Base-by-base conservation (phyloP, 2,329 filamentous ascomycete genomes). In the Hysterium pulicare region DNA sequence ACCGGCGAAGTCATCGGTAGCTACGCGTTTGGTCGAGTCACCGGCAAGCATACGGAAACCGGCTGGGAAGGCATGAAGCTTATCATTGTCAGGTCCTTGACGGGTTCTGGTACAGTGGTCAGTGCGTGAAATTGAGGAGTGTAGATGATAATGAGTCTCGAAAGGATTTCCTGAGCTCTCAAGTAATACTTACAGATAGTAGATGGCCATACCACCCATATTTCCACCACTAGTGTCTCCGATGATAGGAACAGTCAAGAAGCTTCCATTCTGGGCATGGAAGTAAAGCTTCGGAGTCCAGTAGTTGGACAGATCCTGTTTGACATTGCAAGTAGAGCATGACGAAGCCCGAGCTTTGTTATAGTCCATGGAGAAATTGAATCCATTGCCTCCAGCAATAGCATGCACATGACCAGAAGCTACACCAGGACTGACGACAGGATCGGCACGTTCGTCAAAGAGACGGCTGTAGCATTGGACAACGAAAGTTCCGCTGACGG, bases 211-310 rank as follows among this genome's bases (percentile, higher is more conserved):
- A 61, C 86, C 86, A 59, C 63, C 63, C 28, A 48, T 32, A 34
- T 59, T 57, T 13, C 50, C 47, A 23, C 57, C 55, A 15, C 46
- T 39, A 33, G 54, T 71, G 43, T 75, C 75, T 13, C 74, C 75
- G 36, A 66, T 62, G 41, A 75, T 71, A 7, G 79, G 72, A 19
- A 89, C 85, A 33, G 74, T 72, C 63, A 83, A 79, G 49, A 87
- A 79, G 33, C 73, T 73, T 22, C 75, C 76, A 45, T 82, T 79
- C 55, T 75, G 68, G 53, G 77, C 73, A 50, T 84, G 62, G 54
- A 83, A 88, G 69, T 82, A 88, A 5, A 89, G 67, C 16, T 71
- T 71, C 3, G 86, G 84, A 46, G 82, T 79, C 86, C 86, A 89
- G 72, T 90, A 90, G 64, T 83, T 83, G 56, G 78, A 84, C 59